phyloP scores from a whole-genome alignment of 1,284 basidiomycete species.

The Ganoderma boninense region DNA sequence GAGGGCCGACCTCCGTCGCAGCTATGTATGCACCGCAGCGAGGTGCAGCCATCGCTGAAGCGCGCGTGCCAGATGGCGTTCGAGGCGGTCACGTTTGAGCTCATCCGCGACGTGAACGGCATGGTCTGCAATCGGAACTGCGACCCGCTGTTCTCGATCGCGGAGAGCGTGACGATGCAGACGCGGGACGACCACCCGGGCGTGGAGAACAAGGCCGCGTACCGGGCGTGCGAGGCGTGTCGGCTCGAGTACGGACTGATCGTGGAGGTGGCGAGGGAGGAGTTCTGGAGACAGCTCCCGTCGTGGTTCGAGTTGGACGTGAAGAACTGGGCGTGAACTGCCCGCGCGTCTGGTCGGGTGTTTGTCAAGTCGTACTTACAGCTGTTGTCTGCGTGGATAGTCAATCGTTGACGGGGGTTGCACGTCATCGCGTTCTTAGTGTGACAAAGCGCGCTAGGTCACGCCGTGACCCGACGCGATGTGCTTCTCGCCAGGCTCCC shows the following conservation, averaged over 20 bases:
- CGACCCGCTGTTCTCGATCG: constrained; percentile 74
- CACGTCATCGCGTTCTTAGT: constrained; percentile 9
- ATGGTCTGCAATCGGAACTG: constrained; percentile 68
- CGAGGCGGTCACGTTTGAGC: constrained; percentile 73
- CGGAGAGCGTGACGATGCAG: constrained; percentile 71
- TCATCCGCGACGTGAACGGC: constrained; percentile 76
- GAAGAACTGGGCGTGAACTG: constrained; percentile 53
- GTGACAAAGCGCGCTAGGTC: constrained; percentile 26
- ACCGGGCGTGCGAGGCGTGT: constrained; percentile 72
- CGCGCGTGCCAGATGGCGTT: constrained; percentile 73
- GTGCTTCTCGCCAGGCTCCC: not conserved
- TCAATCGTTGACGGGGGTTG: constrained; percentile 8
- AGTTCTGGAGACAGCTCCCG: constrained; percentile 71
- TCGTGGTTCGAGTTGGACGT: constrained; percentile 71
- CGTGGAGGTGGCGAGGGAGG: constrained; percentile 63
- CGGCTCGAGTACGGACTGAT: constrained; percentile 63
- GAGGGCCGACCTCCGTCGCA: constrained; percentile 64
- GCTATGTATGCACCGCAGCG: constrained; percentile 57
- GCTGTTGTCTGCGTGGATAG: constrained; percentile 3
- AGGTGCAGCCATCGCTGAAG: constrained; percentile 51
- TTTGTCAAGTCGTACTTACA: not conserved
- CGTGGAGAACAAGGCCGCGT: constrained; percentile 48
- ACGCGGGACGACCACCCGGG: constrained; percentile 55
- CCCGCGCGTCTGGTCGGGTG: not conserved
- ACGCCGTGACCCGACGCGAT: constrained; percentile 28